Conservation (phyloP, 2,329 filamentous ascomycete genomes). For the Venturia nashicola region DNA sequence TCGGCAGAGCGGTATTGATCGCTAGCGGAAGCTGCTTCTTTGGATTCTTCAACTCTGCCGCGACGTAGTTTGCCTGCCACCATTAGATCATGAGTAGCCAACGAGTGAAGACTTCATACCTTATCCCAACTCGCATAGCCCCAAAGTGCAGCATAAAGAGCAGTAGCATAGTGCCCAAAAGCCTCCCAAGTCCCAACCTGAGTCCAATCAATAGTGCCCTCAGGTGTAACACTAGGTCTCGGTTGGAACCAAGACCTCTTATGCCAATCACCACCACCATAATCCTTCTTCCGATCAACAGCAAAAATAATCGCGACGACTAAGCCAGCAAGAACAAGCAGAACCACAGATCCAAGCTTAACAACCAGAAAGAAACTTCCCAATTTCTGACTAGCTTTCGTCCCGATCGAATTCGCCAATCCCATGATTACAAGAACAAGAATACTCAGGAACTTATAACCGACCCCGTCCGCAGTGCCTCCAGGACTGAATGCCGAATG, state of each 20-base stretch:
- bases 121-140: conserved; percentile 58
- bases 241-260: conserved; percentile 43
- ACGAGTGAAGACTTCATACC: conserved; percentile 24
- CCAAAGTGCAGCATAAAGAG: conserved; percentile 51
- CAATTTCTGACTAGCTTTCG: conserved; percentile 26
- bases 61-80: conserved; percentile 24
- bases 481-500: conserved; percentile 1
- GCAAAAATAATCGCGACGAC: conserved; percentile 20
- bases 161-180: conserved; percentile 47
- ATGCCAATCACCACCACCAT: conserved; percentile 23
- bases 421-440: conserved; percentile 27
- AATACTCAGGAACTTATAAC: conserved; percentile 25
- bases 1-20: conserved; percentile 48
- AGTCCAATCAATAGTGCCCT: conserved; percentile 20
- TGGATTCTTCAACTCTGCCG: conserved; percentile 24
- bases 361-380: conserved; percentile 31
- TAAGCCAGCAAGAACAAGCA: conserved; percentile 21
- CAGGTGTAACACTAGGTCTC: conserved; percentile 38
- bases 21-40: conserved; percentile 40
- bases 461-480: background rate
- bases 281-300: conserved; percentile 18
- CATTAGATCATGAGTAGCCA: conserved; percentile 17
- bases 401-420: conserved; percentile 32
- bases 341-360: conserved; percentile 21
- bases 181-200: conserved; percentile 43